These are phyloP conservation scores for Dentiscutata heterogama DNA, from an alignment of 371 early-diverging fungal genomes.

Conservation along the genomic window DNA sequence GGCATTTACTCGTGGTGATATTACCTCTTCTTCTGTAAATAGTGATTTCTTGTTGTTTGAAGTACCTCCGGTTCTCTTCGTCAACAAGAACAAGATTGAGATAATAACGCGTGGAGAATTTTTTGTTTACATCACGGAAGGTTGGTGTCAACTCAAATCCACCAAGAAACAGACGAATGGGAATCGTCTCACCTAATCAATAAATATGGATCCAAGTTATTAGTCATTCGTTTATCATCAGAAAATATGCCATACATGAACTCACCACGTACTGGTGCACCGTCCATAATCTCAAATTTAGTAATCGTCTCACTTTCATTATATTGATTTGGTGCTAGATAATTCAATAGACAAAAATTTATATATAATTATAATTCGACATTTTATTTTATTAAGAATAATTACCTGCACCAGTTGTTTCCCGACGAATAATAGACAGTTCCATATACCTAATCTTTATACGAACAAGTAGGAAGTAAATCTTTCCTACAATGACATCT, in stretches of 20 bases:
- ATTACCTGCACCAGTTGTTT: slow-evolving; percentile 87
- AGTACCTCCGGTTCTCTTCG: slow-evolving; percentile 97
- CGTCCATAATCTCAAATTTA: slow-evolving; percentile 99
- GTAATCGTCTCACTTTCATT: slow-evolving; percentile 98
- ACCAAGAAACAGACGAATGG: slow-evolving; percentile 95
- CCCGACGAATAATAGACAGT: slow-evolving; percentile 96
- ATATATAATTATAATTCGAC: not conserved
- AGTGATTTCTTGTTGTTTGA: slow-evolving; percentile 97
- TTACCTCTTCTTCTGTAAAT: slow-evolving; percentile 72
- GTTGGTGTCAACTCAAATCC: slow-evolving; percentile 97
- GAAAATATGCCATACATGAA: not conserved
- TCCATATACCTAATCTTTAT: slow-evolving; percentile 99
- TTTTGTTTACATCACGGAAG: slow-evolving; percentile 91
- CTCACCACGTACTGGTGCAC: slow-evolving; percentile 91
- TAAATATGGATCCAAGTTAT: not conserved
- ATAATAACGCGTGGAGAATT: slow-evolving; percentile 97
- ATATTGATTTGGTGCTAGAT: slow-evolving; percentile 89
- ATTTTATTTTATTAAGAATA: not conserved
- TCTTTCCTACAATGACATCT: slow-evolving; percentile 98
- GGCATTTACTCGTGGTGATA: no score
- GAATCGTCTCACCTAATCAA: slow-evolving; percentile 89
- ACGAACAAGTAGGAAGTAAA: slow-evolving; percentile 98
- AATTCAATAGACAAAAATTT: not conserved
- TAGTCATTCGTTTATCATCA: not conserved
- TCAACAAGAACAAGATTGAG: slow-evolving; percentile 97